Evolutionary conservation across 2,329 filamentous ascomycete species (phyloP).

Genomic region (Fusarium siculi): DNA sequence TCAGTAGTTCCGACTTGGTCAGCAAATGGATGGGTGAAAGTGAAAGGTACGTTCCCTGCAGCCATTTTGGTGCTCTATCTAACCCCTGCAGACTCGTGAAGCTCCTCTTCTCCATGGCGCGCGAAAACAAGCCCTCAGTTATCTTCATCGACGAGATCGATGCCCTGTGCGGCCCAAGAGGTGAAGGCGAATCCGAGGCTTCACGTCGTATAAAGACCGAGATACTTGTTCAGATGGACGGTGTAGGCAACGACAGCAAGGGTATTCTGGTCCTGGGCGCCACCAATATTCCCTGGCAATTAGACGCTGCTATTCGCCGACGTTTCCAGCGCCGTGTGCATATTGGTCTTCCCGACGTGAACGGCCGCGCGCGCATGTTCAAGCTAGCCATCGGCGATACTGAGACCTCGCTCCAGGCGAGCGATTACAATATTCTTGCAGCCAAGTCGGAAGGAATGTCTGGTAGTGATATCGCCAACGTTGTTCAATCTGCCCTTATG

Average conservation of each 20-base stretch:
- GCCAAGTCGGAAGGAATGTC: slow-evolving; percentile 92
- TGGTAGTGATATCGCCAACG: slow-evolving; percentile 94
- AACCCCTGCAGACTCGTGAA: slow-evolving; percentile 79
- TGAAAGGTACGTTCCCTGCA: slow-evolving; percentile 74
- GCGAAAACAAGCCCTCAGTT: slow-evolving; percentile 97
- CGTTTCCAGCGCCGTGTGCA: slow-evolving; percentile 97
- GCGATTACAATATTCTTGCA: slow-evolving; percentile 84
- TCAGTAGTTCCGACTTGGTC: slow-evolving; percentile 95
- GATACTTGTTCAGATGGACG: slow-evolving; percentile 98
- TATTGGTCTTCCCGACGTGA: slow-evolving; percentile 88
- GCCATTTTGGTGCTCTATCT: slow-evolving; percentile 25
- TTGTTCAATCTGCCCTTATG: slow-evolving; percentile 96
- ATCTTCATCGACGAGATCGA: slow-evolving; percentile 99
- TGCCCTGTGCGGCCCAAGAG: slow-evolving; percentile 90
- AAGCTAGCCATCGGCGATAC: slow-evolving; percentile 94
- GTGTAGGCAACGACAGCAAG: slow-evolving; percentile 93
- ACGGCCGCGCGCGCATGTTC: slow-evolving; percentile 93
- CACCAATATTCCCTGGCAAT: slow-evolving; percentile 98
- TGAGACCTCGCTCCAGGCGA: slow-evolving; percentile 80
- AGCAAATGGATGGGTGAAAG: slow-evolving; percentile 99
- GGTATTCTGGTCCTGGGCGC: slow-evolving; percentile 95
- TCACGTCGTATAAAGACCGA: slow-evolving; percentile 98
- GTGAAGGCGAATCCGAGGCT: slow-evolving; percentile 96
- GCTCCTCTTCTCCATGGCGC: slow-evolving; percentile 95
- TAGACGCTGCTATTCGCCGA: slow-evolving; percentile 93